Conservation (phyloP, 805 yeast species). For the Saccharomycopsis capsularis region DNA sequence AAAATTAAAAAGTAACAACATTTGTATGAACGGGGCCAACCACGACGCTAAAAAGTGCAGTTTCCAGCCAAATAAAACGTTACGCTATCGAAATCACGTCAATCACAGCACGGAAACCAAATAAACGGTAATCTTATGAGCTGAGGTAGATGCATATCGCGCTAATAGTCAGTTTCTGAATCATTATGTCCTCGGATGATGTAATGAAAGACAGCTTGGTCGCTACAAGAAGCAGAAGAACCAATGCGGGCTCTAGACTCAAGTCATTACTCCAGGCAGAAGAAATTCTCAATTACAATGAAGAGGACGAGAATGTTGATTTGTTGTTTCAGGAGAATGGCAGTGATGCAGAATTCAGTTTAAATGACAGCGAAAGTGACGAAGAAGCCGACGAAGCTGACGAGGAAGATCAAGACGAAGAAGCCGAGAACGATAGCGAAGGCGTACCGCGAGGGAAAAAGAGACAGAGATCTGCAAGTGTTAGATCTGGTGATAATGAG, state of each 20-base stretch:
- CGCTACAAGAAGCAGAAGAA: slow-evolving; percentile 66
- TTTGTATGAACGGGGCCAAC: no score
- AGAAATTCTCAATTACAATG: slow-evolving; percentile 40
- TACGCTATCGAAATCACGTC: not conserved
- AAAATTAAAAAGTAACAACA: no score
- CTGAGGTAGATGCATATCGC: no score
- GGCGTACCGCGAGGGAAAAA: not conserved
- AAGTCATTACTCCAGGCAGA: slow-evolving; percentile 64
- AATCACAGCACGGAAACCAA: not conserved
- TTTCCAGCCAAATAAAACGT: not conserved
- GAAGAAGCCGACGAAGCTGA: slow-evolving; percentile 6
- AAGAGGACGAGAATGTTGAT: slow-evolving; percentile 73
- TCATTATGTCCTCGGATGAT: no score
- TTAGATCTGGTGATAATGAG: not conserved
- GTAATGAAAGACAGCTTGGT: slow-evolving; percentile 48
- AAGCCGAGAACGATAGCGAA: not conserved
- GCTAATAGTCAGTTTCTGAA: no score
- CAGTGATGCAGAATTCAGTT: slow-evolving; percentile 19
- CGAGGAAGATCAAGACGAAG: slow-evolving; percentile 7
- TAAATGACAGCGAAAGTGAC: slow-evolving; percentile 7
- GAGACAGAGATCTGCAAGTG: not conserved
- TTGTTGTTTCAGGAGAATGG: slow-evolving; percentile 49
- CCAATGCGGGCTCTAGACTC: slow-evolving; percentile 87
- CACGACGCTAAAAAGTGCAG: not conserved
- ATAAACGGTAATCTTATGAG: no score